Evolutionary conservation across 2,329 filamentous ascomycete species (phyloP).

Genomic region (Penicillium fuscoglaucum): DNA sequence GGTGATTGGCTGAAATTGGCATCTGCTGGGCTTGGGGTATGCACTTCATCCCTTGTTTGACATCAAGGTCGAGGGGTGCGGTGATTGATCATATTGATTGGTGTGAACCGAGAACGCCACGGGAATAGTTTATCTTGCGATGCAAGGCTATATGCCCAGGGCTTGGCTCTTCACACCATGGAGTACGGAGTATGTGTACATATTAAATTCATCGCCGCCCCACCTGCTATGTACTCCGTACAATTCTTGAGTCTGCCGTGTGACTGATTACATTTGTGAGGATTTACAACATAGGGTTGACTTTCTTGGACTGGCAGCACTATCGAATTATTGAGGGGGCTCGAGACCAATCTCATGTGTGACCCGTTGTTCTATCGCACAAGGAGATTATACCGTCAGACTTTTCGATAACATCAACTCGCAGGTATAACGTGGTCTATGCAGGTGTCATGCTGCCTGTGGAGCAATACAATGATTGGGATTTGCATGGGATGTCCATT

Average conservation of each 20-base stretch:
- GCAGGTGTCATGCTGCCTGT: neutral
- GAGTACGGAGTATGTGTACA: too few relatives aligned
- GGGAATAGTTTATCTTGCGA: constrained; percentile 18
- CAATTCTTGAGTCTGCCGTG: neutral
- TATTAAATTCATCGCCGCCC: neutral
- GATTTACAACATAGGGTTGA: neutral
- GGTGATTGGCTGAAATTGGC: constrained; percentile 13
- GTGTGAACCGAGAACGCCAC: constrained; percentile 15
- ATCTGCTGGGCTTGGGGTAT: constrained; percentile 13
- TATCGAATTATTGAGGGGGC: neutral
- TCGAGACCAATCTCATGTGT: neutral
- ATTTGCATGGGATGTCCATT: neutral
- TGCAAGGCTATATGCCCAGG: constrained; percentile 23
- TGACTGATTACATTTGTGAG: neutral
- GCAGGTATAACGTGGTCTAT: neutral
- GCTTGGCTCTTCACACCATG: neutral
- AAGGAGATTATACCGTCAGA: neutral
- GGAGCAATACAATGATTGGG: neutral
- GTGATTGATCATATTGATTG: constrained; percentile 20
- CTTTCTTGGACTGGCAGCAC: neutral
- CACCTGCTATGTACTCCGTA: neutral
- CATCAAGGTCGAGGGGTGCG: constrained; percentile 6
- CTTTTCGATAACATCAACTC: neutral
- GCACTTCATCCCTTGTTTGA: constrained; percentile 23
- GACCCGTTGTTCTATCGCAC: neutral